phyloP scores from a whole-genome alignment of 225 moss, liverwort and hornwort species.

The Pleurozium schreberi region DNA sequence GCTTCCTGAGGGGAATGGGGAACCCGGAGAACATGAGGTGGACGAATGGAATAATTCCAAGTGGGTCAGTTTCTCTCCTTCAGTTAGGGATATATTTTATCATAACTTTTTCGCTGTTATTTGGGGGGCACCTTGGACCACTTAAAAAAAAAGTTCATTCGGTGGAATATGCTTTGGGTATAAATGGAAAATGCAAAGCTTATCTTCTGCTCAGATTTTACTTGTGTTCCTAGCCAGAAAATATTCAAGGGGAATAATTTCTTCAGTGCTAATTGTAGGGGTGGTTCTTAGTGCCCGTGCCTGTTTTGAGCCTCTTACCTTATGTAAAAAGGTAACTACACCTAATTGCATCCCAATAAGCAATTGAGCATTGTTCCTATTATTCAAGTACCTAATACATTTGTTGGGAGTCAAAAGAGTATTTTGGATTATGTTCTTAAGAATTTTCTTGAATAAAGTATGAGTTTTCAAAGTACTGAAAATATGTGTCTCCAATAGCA shows the following conservation, averaged over 20 bases:
- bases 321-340: too few species aligned
- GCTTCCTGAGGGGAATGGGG: neutral
- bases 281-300: too few species aligned
- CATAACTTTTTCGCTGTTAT: neutral
- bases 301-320: too few species aligned
- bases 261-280: too few species aligned
- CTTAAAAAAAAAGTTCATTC: neutral
- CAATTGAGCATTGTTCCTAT: too few species aligned
- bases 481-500: neutral
- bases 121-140: neutral
- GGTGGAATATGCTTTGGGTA: neutral
- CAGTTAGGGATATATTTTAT: too few species aligned
- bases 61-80: neutral
- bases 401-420: neutral
- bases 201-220: neutral
- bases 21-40: neutral
- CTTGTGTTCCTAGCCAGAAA: neutral
- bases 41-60: neutral
- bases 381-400: neutral
- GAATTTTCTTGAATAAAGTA: neutral
- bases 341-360: rapidly evolving
- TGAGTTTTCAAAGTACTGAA: neutral
- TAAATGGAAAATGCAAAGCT: neutral
- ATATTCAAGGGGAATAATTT: neutral
- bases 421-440: rapidly evolving